phyloP scores from a whole-genome alignment of 75 land plant genomes.

The Cunninghamia lanceolata region DNA sequence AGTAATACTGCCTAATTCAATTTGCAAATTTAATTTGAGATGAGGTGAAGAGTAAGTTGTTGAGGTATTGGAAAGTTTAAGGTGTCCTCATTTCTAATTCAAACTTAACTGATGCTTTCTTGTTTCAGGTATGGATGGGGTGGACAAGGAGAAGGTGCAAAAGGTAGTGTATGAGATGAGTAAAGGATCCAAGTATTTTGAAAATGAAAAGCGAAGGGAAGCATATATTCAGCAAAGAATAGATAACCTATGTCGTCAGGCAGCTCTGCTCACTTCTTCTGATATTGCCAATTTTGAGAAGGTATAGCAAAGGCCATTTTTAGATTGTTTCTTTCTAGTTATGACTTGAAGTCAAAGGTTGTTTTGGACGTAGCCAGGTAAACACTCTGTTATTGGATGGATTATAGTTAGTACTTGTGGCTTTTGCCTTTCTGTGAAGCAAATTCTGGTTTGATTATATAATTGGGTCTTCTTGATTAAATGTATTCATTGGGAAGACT shows the following conservation, averaged over 20 bases:
- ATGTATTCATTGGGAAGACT: not conserved
- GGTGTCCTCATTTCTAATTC: not conserved
- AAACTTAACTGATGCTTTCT: not conserved
- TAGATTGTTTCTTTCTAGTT: not conserved
- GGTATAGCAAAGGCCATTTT: slow-evolving; percentile 28
- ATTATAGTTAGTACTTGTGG: not conserved
- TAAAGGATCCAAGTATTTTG: slow-evolving; percentile 89
- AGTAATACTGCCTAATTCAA: not conserved
- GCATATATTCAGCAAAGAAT: slow-evolving; percentile 60
- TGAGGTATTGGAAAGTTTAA: not conserved
- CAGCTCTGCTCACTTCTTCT: slow-evolving; percentile 37
- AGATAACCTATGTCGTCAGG: slow-evolving; percentile 41
- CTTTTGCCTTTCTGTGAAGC: not conserved
- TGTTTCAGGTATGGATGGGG: slow-evolving; percentile 85
- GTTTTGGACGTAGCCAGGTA: not conserved
- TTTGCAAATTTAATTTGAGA: not conserved
- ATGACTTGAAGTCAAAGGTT: slow-evolving; percentile 1
- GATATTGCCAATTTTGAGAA: slow-evolving; percentile 56
- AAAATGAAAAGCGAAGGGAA: slow-evolving; percentile 78
- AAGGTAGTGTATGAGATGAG: slow-evolving; percentile 90
- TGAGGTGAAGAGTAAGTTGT: not conserved
- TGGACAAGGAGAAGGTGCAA: slow-evolving; percentile 90
- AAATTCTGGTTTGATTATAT: not conserved
- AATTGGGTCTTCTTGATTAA: not conserved
- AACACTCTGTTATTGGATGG: not conserved